Conservation (phyloP, 495 filamentous ascomycete genomes). For the Penicillium salamii region DNA sequence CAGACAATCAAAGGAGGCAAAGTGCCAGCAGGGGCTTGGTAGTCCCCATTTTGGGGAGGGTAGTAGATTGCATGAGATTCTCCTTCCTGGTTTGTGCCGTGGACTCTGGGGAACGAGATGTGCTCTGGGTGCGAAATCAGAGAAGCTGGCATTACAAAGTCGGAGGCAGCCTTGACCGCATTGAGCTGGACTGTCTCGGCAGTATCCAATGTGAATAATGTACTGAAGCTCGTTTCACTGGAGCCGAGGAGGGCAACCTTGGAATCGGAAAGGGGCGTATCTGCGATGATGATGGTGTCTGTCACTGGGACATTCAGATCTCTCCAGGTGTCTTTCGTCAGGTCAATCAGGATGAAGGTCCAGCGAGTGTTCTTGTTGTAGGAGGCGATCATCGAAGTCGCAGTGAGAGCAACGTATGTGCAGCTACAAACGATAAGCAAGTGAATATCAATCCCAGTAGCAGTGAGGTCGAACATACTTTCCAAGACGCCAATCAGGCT, state of each 20-base stretch:
- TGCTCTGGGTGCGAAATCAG: conserved; percentile 29
- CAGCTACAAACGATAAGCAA: conserved; percentile 10
- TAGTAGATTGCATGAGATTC: conserved; percentile 35
- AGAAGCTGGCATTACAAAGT: conserved; percentile 18
- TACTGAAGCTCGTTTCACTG: conserved; percentile 2
- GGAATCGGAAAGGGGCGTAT: conserved; percentile 15
- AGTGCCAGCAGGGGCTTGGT: conserved; percentile 18
- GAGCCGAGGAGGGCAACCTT: conserved; percentile 6
- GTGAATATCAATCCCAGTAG: neutral
- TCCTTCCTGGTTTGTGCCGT: conserved; percentile 13
- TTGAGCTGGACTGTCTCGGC: conserved; percentile 3
- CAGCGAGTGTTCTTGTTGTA: conserved; percentile 19
- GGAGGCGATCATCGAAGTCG: conserved; percentile 22
- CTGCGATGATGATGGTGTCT: conserved; percentile 1
- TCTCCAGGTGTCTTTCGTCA: conserved; percentile 13
- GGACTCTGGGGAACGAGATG: conserved; percentile 32
- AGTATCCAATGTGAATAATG: conserved; percentile 15
- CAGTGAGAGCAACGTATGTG: conserved; percentile 24
- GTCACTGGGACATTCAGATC: conserved; percentile 4
- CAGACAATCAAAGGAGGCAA: conserved; percentile 41
- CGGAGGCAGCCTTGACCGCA: conserved; percentile 6
- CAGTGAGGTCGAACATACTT: conserved; percentile 17
- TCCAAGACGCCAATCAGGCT: conserved; percentile 26
- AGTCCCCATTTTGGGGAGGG: conserved; percentile 37
- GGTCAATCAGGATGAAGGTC: conserved; percentile 27